A percentile compares a stretch with the other conserved stretches of the same genome.
Conservation (phyloP, 2,329 filamentous ascomycete genomes). For the Ceratocystis ficicola region DNA sequence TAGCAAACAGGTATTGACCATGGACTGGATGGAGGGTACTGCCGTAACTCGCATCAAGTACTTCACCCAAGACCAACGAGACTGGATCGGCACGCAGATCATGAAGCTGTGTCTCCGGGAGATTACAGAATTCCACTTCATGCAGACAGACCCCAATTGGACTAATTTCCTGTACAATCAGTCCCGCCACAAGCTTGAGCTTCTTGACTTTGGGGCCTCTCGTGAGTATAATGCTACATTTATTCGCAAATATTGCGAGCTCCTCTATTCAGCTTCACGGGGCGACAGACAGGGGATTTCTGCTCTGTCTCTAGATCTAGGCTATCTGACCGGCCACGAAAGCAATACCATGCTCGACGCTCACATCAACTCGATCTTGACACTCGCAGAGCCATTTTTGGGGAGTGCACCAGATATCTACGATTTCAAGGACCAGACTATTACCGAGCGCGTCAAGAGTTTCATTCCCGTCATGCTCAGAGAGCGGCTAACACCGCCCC, state of each 20-base stretch:
- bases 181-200: slow-evolving; percentile 58
- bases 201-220: slow-evolving; percentile 90
- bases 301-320: slow-evolving; percentile 60
- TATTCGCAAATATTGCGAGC: slow-evolving; percentile 63
- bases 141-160: slow-evolving; percentile 99
- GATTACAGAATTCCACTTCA: slow-evolving; percentile 88
- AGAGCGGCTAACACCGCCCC: slow-evolving; percentile 78
- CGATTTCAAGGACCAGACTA: slow-evolving; percentile 88
- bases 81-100: slow-evolving; percentile 94
- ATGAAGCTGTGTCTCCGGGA: slow-evolving; percentile 84
- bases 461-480: slow-evolving; percentile 88
- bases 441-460: slow-evolving; percentile 79
- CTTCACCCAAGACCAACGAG: slow-evolving; percentile 70
- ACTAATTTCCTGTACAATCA: slow-evolving; percentile 94
- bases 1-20: slow-evolving; percentile 77
- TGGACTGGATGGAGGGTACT: slow-evolving; percentile 78
- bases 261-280: slow-evolving; percentile 68
- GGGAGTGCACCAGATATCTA: slow-evolving; percentile 66
- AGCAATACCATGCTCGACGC: slow-evolving; percentile 77
- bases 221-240: slow-evolving; percentile 74
- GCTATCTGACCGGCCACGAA: slow-evolving; percentile 87
- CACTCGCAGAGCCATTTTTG: slow-evolving; percentile 83
- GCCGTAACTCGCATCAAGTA: slow-evolving; percentile 69
- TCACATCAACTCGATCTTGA: slow-evolving; percentile 76
- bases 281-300: slow-evolving; percentile 53